A percentile compares a stretch with the other conserved stretches of the same genome.
Conservation (phyloP, 73 alveolate species). For the Paramecium sonneborni region DNA sequence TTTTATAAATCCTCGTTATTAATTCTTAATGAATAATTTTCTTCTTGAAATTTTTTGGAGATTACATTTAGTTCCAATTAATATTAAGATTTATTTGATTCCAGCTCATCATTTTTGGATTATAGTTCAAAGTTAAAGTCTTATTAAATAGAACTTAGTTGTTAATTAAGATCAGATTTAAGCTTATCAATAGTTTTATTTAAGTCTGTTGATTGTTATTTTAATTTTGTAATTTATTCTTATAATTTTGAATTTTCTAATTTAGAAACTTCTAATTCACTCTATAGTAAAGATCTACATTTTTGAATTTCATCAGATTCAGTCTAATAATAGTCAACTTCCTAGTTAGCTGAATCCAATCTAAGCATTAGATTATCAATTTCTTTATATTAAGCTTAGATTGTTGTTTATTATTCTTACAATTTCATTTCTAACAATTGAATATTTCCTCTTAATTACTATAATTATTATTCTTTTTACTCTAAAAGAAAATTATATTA, state of each 20-base stretch:
- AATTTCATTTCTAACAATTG: constrained; percentile 25
- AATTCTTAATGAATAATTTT: not conserved
- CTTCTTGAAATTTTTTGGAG: not conserved
- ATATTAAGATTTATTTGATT: not conserved
- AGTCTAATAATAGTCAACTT: not conserved
- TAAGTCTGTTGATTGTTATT: not conserved
- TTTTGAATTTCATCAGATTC: not conserved
- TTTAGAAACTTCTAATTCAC: not conserved
- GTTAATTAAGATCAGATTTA: not conserved
- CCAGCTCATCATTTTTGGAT: not conserved
- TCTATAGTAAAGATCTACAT: not conserved
- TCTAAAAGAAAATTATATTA: constrained; percentile 15
- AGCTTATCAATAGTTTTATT: not conserved
- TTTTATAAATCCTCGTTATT: not conserved
- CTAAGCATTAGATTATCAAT: constrained; percentile 18
- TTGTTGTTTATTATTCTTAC: not conserved
- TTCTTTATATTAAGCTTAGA: not conserved
- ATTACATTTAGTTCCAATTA: not conserved
- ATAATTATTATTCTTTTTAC: not conserved
- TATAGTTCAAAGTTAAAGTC: not conserved
- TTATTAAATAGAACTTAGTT: not conserved
- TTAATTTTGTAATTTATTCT: not conserved
- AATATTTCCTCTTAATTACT: not conserved
- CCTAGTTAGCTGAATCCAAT: not conserved
- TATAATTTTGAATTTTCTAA: not conserved